Evolutionary conservation across 106 monocot genomes (phyloP).

Genomic region (Allium sativum): DNA sequence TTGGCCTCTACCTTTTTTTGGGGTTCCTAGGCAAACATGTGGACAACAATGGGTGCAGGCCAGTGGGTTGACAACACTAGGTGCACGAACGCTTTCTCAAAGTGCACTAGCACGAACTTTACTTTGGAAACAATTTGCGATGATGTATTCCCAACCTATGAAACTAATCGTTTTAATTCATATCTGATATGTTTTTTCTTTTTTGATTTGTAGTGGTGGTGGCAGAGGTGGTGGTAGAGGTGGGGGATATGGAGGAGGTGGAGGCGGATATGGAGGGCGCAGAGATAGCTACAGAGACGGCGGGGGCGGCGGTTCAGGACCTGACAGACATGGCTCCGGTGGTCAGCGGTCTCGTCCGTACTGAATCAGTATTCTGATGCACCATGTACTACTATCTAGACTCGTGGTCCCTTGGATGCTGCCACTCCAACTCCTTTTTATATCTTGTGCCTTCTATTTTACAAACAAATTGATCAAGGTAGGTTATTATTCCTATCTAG

Average conservation of each 20-base stretch:
- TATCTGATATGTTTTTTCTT: not conserved
- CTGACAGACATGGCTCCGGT: constrained; percentile 48
- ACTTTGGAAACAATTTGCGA: too few relatives aligned
- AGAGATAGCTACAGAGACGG: constrained; percentile 11
- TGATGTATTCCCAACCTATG: not conserved
- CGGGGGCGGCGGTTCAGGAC: constrained; percentile 45
- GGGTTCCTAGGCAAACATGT: too few relatives aligned
- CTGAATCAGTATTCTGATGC: constrained; percentile 19
- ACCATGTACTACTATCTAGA: constrained; percentile 15
- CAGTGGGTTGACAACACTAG: too few relatives aligned
- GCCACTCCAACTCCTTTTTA: constrained; percentile 12
- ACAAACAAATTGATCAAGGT: constrained; percentile 27
- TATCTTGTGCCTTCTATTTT: constrained; percentile 21
- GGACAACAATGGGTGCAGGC: too few relatives aligned
- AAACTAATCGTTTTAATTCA: not conserved
- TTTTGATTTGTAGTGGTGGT: constrained; percentile 17
- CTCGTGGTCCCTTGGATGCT: constrained; percentile 16
- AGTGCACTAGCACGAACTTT: too few relatives aligned
- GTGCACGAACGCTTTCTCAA: too few relatives aligned
- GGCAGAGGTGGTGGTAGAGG: constrained; percentile 15
- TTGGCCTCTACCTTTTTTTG: too few relatives aligned
- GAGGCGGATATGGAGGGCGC: not conserved
- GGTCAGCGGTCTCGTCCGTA: constrained; percentile 63
- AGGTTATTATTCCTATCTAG: constrained; percentile 21
- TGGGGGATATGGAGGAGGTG: constrained; percentile 17